These are phyloP conservation scores for Athelia psychrophila DNA, from an alignment of 1,284 basidiomycete species.

Conservation along the genomic window DNA sequence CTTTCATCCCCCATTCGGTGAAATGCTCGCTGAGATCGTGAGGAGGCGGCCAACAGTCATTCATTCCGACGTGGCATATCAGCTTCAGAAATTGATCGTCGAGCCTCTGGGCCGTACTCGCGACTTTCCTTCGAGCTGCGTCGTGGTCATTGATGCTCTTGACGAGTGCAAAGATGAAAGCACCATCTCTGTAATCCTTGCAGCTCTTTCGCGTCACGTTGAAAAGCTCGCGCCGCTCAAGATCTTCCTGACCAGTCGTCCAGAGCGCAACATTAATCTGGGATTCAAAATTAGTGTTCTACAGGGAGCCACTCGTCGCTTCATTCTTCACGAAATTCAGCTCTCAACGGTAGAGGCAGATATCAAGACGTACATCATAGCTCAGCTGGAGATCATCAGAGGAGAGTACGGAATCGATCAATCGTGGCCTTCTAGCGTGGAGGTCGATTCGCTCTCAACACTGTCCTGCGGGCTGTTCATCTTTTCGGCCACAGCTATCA, in stretches of 20 bases:
- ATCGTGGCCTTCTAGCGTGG: not conserved
- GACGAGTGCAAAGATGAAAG: slow-evolving; percentile 1
- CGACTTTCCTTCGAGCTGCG: not conserved
- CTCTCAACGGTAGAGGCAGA: not conserved
- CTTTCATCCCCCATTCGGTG: not conserved
- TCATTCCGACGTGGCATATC: not conserved
- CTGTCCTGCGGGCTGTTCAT: not conserved
- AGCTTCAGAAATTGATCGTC: not conserved
- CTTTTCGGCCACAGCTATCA: not conserved
- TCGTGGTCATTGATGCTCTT: slow-evolving; percentile 1
- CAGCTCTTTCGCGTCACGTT: not conserved
- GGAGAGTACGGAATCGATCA: not conserved
- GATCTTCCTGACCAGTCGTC: not conserved
- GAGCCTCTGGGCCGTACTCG: not conserved
- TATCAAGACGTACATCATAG: not conserved
- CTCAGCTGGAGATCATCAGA: not conserved
- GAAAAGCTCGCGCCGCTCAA: not conserved
- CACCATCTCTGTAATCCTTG: not conserved
- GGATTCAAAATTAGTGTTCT: not conserved
- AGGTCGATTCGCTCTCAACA: not conserved
- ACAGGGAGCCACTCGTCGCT: not conserved
- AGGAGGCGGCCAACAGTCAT: not conserved
- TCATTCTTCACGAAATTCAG: not conserved
- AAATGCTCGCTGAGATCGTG: not conserved
- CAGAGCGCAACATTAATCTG: not conserved